Evolutionary conservation across 306 rosid species (phyloP).

Genomic region (Adenanthera pavonina): DNA sequence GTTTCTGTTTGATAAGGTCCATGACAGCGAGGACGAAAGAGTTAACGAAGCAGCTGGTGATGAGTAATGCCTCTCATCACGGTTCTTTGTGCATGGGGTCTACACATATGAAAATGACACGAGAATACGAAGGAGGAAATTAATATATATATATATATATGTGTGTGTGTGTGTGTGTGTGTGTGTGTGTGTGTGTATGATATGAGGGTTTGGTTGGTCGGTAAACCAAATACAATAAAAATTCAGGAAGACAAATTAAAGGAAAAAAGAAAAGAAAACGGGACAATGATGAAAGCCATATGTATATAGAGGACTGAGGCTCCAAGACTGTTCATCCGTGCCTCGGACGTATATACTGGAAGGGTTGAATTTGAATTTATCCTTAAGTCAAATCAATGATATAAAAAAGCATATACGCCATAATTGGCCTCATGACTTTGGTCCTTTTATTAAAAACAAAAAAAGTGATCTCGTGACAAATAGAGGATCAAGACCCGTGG

Average conservation of each 20-base stretch:
- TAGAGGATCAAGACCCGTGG: not conserved
- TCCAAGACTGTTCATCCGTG: not conserved
- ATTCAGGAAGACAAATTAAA: not conserved
- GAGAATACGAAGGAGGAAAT: not conserved
- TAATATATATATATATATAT: not conserved
- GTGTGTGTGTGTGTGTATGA: not conserved
- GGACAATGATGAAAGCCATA: not conserved
- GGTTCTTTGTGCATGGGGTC: conserved; percentile 1
- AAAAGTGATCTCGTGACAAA: not conserved
- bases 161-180: not conserved
- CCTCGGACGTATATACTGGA: not conserved
- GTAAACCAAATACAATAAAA: conserved; percentile 2
- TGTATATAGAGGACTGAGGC: not conserved
- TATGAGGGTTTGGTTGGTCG: not conserved
- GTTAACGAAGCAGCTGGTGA: not conserved
- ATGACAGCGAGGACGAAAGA: conserved; percentile 12
- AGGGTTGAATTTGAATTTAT: not conserved
- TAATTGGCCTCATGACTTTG: not conserved
- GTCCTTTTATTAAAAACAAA: no score
- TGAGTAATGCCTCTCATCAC: not conserved
- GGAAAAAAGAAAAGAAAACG: not conserved
- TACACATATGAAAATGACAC: not conserved
- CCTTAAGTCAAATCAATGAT: not conserved
- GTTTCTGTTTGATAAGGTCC: not conserved
- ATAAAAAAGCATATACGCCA: not conserved